Conservation (phyloP, 805 yeast species). For the Zygotorulaspora chibaensis region DNA sequence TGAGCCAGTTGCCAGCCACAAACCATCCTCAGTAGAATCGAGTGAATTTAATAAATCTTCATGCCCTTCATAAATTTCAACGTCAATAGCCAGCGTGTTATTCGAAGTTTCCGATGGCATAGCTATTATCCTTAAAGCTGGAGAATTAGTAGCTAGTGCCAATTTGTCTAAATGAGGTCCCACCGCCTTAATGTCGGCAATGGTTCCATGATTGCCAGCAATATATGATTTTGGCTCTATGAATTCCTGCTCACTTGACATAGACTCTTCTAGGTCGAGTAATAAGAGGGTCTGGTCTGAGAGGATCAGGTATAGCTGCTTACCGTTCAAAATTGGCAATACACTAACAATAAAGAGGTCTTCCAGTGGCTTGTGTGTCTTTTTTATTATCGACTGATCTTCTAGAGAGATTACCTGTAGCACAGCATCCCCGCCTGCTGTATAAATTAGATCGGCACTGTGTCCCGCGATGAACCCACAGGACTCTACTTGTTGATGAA, state of each 20-base stretch:
- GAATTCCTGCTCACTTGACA: conserved; percentile 27
- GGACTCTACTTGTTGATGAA: conserved; percentile 66
- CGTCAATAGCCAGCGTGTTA: conserved; percentile 44
- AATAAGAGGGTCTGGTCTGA: conserved; percentile 82
- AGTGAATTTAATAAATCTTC: conserved; percentile 76
- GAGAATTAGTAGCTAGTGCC: conserved; percentile 92
- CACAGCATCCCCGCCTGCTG: conserved; percentile 77
- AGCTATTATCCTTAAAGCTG: conserved; percentile 73
- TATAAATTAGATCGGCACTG: conserved; percentile 43
- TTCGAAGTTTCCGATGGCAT: conserved; percentile 5
- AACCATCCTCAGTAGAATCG: conserved; percentile 74
- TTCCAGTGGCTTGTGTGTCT: conserved; percentile 53
- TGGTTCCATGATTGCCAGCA: conserved; percentile 94
- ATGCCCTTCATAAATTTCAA: conserved; percentile 72
- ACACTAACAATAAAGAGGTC: conserved; percentile 69
- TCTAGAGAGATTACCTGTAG: conserved; percentile 59
- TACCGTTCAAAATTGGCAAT: conserved; percentile 35
- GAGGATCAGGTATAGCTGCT: conserved; percentile 48
- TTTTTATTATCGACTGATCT: conserved; percentile 43
- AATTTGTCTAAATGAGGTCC: conserved; percentile 55
- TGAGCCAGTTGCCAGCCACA: conserved; percentile 88
- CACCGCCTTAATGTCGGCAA: conserved; percentile 80
- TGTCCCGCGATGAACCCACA: conserved; percentile 50
- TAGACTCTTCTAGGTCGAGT: conserved; percentile 36
- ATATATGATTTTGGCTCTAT: conserved; percentile 51